Evolutionary conservation across 805 yeast species (phyloP).

Genomic region (Lipomyces sp.): DNA sequence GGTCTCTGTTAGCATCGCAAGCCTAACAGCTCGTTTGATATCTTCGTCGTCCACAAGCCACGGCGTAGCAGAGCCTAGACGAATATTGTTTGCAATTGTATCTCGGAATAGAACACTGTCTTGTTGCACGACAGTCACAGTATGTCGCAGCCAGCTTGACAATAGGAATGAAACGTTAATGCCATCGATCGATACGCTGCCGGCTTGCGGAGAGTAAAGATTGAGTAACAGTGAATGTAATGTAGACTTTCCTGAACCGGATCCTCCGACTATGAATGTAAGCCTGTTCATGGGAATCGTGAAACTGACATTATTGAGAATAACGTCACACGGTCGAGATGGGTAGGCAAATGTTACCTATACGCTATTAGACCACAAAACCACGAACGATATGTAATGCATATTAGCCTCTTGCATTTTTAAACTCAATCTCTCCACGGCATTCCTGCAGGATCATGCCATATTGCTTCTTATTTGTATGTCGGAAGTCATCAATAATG

Average conservation of each 20-base stretch:
- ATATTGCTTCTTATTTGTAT: slow-evolving; percentile 25
- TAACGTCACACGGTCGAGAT: slow-evolving; percentile 53
- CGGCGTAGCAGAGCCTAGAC: slow-evolving; percentile 51
- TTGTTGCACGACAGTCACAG: slow-evolving; percentile 78
- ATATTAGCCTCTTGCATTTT: slow-evolving; percentile 48
- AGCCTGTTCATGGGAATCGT: slow-evolving; percentile 52
- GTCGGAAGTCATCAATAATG: slow-evolving; percentile 29
- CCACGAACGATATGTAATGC: not conserved
- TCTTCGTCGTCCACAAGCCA: slow-evolving; percentile 41
- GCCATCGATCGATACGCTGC: slow-evolving; percentile 65
- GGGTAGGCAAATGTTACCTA: slow-evolving; percentile 62
- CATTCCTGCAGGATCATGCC: slow-evolving; percentile 40
- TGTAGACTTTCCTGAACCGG: slow-evolving; percentile 95
- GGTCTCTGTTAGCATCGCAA: slow-evolving; percentile 59
- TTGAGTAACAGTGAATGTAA: slow-evolving; percentile 64
- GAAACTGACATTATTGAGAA: slow-evolving; percentile 56
- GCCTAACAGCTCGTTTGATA: slow-evolving; percentile 53
- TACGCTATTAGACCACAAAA: not conserved
- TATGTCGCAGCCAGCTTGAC: slow-evolving; percentile 59
- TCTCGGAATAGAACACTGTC: slow-evolving; percentile 67
- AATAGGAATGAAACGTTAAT: slow-evolving; percentile 52
- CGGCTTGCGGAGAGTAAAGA: slow-evolving; percentile 59
- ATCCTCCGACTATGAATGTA: slow-evolving; percentile 77
- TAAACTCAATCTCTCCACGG: slow-evolving; percentile 55
- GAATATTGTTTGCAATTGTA: slow-evolving; percentile 65